Conservation (phyloP, 192 early-diverging fungal species). For the Chytriomyces hyalinus region DNA sequence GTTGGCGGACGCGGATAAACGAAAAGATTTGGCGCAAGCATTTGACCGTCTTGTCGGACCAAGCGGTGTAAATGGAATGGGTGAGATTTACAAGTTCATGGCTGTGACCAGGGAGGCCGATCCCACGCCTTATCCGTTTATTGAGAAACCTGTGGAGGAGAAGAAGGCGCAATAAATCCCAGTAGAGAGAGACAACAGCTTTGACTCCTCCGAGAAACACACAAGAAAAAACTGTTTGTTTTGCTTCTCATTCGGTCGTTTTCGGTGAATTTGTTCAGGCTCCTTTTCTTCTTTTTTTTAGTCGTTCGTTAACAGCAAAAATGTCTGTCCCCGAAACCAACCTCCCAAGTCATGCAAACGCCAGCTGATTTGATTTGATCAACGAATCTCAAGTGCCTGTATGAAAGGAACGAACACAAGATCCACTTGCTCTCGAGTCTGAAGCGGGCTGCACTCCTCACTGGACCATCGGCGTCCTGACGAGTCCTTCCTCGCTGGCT, state of each 20-base stretch:
- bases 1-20: conserved; percentile 54
- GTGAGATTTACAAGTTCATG: conserved; percentile 79
- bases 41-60: conserved; percentile 79
- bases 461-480: too few relatives aligned
- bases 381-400: too few relatives aligned
- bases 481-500: too few relatives aligned
- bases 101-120: conserved; percentile 31
- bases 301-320: neutral
- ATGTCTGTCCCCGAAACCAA: neutral
- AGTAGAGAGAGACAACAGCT: neutral
- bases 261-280: neutral
- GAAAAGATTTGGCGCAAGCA: conserved; percentile 68
- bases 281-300: neutral
- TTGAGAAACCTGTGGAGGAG: neutral
- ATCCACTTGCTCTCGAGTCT: too few relatives aligned
- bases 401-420: too few relatives aligned
- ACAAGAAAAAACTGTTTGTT: too few relatives aligned
- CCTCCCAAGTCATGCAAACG: neutral
- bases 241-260: too few relatives aligned
- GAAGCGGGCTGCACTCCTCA: too few relatives aligned
- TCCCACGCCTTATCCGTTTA: conserved; percentile 46
- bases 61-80: conserved; percentile 69
- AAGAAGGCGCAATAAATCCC: conserved; percentile 1
- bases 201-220: too few relatives aligned
- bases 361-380: too few relatives aligned